Base-by-base conservation (phyloP, 768 basidiomycete species). In the Megacollybia marginata region DNA sequence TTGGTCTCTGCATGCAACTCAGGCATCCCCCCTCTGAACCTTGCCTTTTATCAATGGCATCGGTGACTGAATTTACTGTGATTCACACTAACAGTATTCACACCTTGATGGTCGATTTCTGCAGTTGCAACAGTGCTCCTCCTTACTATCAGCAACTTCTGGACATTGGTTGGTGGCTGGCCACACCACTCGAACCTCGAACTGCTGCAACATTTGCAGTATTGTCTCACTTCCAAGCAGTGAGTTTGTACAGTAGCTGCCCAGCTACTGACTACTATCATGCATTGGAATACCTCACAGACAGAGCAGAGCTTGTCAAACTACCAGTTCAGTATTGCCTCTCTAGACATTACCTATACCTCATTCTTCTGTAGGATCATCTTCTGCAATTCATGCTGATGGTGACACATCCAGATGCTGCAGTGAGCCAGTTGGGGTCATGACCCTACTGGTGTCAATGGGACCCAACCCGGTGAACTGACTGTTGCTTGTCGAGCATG, bases 401-500 rank as follows among this genome's bases (percentile, higher is more conserved):
- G 48, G 38, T 51, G 50, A 5, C 49, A 56, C 44, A 36, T 61
- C 2, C 52, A 47, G 20, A 53, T 51, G 46, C 44, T 57, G 20
- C 54, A 58, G 38, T 45, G 57, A 10, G 42, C 46, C 1, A 52
- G 53, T 11, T 33, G 56, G 34, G 58, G n/a, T n/a, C n/a, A n/a
- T n/a, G n/a, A n/a, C n/a, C n/a, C n/a, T n/a, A n/a, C n/a, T n/a
- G n/a, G n/a, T n/a, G n/a, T n/a, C n/a, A n/a, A n/a, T n/a, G n/a
- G n/a, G n/a, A n/a, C n/a, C n/a, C n/a, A n/a, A n/a, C n/a, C n/a
- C n/a, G n/a, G n/a, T n/a, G n/a, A n/a, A n/a, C n/a, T n/a, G n/a
- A n/a, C n/a, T n/a, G n/a, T 65, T 5, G 19, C 55, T 13, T 66
- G 63, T 32, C 62, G 61, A 2, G 63, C 65, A 0, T 66, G 64